Conservation (phyloP, 441 rosid genomes). For the Sinapis alba region DNA sequence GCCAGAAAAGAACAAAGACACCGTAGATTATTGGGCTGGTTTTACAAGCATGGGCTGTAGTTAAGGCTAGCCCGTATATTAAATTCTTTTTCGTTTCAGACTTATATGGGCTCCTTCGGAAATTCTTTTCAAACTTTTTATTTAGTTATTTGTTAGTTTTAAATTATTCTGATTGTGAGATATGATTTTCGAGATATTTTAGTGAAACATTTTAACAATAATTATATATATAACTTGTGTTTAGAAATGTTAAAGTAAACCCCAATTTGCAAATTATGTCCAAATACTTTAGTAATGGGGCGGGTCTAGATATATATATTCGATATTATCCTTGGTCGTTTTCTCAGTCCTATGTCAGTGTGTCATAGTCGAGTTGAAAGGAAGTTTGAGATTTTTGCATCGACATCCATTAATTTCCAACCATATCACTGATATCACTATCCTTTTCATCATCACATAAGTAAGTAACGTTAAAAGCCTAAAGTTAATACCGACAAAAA, state of each 20-base stretch:
- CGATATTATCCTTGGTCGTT: constrained; percentile 3
- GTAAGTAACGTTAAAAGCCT: background rate
- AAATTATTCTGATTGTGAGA: background rate
- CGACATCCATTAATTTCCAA: background rate
- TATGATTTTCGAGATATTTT: background rate
- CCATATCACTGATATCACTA: background rate
- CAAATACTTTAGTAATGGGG: too few species aligned
- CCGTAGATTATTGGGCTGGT: background rate
- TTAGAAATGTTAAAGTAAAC: too few species aligned
- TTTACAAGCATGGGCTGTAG: background rate
- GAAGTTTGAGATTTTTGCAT: background rate
- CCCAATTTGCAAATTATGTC: too few species aligned
- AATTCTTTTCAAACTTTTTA: too few species aligned
- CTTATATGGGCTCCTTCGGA: too few species aligned
- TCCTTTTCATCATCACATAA: background rate
- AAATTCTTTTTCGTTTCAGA: too few species aligned
- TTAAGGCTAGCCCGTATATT: too few species aligned
- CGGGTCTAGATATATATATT: too few species aligned
- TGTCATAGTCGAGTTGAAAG: background rate
- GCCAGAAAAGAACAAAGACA: background rate
- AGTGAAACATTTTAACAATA: too few species aligned
- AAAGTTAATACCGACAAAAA: background rate
- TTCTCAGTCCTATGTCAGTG: background rate
- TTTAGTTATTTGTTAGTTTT: too few species aligned
- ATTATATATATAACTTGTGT: background rate